Base-by-base conservation (phyloP, 169 alveolate species). In the Eimeria acervulina region DNA sequence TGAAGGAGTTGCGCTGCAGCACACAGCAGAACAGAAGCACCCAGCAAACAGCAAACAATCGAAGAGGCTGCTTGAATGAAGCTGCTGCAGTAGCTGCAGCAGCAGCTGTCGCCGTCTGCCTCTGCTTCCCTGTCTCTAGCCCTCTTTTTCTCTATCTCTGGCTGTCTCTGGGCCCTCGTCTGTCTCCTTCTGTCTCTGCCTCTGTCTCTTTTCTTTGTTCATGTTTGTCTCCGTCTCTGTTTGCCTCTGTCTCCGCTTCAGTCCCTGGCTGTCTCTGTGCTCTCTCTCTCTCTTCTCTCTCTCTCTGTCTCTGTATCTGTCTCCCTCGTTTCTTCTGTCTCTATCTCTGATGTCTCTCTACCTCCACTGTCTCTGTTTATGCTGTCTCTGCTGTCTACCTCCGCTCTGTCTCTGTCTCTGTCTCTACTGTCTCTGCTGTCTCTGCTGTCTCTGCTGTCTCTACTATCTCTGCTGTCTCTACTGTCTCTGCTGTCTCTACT, bases 1-100 rank as follows among this genome's bases (percentile, higher is more conserved):
- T 85, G 26, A 85, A 85, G 59, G 93, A 78, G 80, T 85, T 85
- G 10, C 93, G 55, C 93, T 85, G 93, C 80, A 85, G 26, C 55
- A 61, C 33, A 44, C 31, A 47, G 15, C 13, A 28, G 31, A 80
- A 40, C 59, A 42, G 23, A 40, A 66, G 3, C 78, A n/a, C 78
- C 42, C 10, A 19, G 13, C 7, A 0, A 4, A n/a, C 70, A 4
- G 36, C 70, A 12, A 61, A 8, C 70, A 28, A 17, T 10, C 3
- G 23, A 21, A n/a, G n/a, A n/a, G n/a, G n/a, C n/a, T n/a, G n/a
- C n/a, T n/a, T n/a, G n/a, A n/a, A n/a, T n/a, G n/a, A n/a, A n/a
- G n/a, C n/a, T n/a, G n/a, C n/a, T n/a, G n/a, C n/a, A n/a, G n/a
- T n/a, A n/a, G n/a, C n/a, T 66, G 42, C 42, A 66, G 17, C 8